Evolutionary conservation across 108 stramenopile genomes (phyloP).

Genomic region (Skeletonema potamos): DNA sequence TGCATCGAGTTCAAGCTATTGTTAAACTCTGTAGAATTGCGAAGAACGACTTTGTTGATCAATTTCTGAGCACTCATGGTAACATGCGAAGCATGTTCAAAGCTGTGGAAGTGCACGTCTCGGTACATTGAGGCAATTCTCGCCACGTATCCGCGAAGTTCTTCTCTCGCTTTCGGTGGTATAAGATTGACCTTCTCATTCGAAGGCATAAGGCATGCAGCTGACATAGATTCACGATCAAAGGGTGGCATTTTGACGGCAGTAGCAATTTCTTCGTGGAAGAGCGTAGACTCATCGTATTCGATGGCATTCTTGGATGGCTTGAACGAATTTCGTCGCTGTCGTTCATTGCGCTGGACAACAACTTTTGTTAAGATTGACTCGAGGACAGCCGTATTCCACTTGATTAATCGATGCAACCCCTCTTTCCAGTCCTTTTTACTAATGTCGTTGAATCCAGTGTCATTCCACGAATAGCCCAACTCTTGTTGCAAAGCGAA

Average conservation of each 20-base stretch:
- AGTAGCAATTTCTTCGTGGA: slow-evolving; percentile 5
- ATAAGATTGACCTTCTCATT: slow-evolving; percentile 11
- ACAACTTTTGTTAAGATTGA: slow-evolving; percentile 4
- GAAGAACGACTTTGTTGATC: slow-evolving; percentile 11
- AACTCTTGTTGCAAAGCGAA: background rate
- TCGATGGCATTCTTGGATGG: background rate
- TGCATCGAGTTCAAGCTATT: background rate
- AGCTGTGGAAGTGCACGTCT: slow-evolving; percentile 25
- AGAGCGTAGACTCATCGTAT: background rate
- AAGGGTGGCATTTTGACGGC: slow-evolving; percentile 2
- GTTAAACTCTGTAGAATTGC: background rate
- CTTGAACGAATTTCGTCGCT: background rate
- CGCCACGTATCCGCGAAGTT: slow-evolving; percentile 4
- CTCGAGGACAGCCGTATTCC: slow-evolving; percentile 7
- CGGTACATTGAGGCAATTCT: slow-evolving; percentile 23
- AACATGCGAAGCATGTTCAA: slow-evolving; percentile 30
- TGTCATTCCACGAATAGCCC: slow-evolving; percentile 7
- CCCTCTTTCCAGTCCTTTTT: background rate
- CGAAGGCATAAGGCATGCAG: slow-evolving; percentile 6
- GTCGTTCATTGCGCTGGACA: background rate
- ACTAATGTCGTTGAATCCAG: slow-evolving; percentile 4
- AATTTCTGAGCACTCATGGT: slow-evolving; percentile 32
- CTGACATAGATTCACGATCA: slow-evolving; percentile 1
- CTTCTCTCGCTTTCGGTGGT: slow-evolving; percentile 3
- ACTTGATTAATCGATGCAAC: slow-evolving; percentile 2